phyloP scores from a whole-genome alignment of 1,284 basidiomycete species.

The Kwoniella shivajii region DNA sequence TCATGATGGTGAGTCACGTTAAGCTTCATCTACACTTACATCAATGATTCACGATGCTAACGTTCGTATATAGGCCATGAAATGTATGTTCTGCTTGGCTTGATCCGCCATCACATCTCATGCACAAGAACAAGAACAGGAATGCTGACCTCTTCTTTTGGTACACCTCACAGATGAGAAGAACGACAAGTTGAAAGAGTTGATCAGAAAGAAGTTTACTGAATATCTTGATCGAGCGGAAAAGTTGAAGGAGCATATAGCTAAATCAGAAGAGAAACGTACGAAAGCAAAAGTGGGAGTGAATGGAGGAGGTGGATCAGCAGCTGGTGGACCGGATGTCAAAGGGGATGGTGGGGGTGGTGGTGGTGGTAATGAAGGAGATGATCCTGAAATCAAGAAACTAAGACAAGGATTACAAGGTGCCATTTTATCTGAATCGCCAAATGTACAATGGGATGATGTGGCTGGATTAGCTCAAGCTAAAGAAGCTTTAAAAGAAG shows the following conservation, averaged over 20 bases:
- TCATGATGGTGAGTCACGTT: conserved; percentile 73
- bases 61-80: conserved; percentile 56
- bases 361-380: conserved; percentile 72
- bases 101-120: not conserved
- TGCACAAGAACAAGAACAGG: not conserved
- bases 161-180: conserved; percentile 73
- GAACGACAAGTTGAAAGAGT: conserved; percentile 86
- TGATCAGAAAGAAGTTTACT: conserved; percentile 86
- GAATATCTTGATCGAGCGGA: conserved; percentile 95
- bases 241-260: conserved; percentile 82
- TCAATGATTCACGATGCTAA: not conserved
- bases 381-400: conserved; percentile 93
- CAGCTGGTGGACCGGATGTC: conserved; percentile 64
- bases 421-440: conserved; percentile 91
- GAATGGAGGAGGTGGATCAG: conserved; percentile 62
- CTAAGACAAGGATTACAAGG: conserved; percentile 81
- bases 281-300: conserved; percentile 76
- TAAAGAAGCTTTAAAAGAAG: conserved; percentile 95
- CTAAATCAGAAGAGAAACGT: conserved; percentile 67
- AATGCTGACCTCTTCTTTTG: not conserved
- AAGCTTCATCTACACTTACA: not conserved
- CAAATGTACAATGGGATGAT: conserved; percentile 97
- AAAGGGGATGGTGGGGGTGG: conserved; percentile 53
- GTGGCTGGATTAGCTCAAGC: conserved; percentile 93
- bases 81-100: conserved; percentile 59